Percentiles rank a stretch among this genome's conserved stretches.
These are phyloP conservation scores for Xylaria longipes DNA, from an alignment of 495 filamentous ascomycete genomes.

Conservation along the genomic window DNA sequence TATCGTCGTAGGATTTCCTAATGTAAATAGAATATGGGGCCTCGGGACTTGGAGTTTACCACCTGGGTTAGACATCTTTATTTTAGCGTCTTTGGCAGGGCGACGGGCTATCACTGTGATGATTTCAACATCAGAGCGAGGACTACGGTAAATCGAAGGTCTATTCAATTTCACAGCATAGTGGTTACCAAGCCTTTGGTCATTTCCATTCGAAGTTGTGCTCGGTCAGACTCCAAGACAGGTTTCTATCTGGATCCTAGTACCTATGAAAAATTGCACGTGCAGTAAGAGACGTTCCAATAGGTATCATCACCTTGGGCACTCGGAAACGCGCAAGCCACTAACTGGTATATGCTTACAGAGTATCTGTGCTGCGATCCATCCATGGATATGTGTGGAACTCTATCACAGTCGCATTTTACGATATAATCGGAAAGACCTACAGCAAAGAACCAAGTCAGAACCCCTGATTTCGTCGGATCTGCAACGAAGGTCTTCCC, in stretches of 20 bases:
- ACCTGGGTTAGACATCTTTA: background rate
- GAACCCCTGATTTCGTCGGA: background rate
- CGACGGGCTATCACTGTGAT: conserved; percentile 13
- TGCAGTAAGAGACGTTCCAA: background rate
- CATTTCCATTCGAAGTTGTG: background rate
- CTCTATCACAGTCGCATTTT: conserved; percentile 1
- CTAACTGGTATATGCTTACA: background rate
- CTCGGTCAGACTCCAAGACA: background rate
- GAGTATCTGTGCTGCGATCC: too few species aligned
- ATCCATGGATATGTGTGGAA: background rate
- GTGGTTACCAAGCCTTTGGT: background rate
- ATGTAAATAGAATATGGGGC: conserved; percentile 5
- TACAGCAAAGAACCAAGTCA: conserved; percentile 3
- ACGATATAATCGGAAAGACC: background rate
- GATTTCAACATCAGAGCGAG: background rate
- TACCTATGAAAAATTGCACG: background rate
- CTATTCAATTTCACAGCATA: background rate
- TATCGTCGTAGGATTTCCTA: conserved; percentile 7
- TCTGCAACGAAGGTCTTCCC: background rate
- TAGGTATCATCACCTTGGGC: conserved; percentile 3
- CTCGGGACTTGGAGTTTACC: background rate
- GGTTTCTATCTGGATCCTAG: background rate
- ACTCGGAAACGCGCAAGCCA: background rate
- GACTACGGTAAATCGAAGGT: background rate
- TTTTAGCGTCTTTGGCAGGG: conserved; percentile 28